A percentile compares a stretch with the other conserved stretches of the same genome.
phyloP scores from a whole-genome alignment of 2,329 filamentous ascomycete genomes.

The Huntiella omanensis region DNA sequence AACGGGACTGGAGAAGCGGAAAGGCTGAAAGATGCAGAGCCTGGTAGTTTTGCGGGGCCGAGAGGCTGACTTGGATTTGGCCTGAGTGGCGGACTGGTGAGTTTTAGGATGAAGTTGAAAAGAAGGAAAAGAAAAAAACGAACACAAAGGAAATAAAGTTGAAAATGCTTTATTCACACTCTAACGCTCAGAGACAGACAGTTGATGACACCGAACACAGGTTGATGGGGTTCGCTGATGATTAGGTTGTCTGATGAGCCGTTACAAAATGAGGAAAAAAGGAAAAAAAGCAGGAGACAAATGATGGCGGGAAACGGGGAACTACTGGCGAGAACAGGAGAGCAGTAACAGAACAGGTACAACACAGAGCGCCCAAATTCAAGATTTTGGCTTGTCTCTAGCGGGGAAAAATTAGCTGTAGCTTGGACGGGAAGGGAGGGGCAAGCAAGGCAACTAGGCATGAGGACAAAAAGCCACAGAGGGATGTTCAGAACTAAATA shows the following conservation, averaged over 20 bases:
- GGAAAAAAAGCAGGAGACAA: background rate
- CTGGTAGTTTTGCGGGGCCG: background rate
- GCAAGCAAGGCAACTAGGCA: too few relatives aligned
- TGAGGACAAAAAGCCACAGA: too few relatives aligned
- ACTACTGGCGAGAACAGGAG: too few relatives aligned
- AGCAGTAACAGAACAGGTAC: too few relatives aligned
- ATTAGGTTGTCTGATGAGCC: background rate
- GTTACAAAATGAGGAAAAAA: background rate
- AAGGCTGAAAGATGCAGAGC: constrained; percentile 11
- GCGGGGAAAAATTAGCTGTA: too few relatives aligned
- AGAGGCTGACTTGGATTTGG: background rate
- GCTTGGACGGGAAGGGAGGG: too few relatives aligned
- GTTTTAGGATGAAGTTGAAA: background rate
- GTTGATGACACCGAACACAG: background rate
- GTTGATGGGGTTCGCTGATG: too few relatives aligned
- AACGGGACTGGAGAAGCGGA: constrained; percentile 1
- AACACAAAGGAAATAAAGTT: background rate
- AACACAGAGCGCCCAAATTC: too few relatives aligned
- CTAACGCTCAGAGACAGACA: background rate
- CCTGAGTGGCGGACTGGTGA: too few relatives aligned
- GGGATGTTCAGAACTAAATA: too few relatives aligned
- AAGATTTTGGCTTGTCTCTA: too few relatives aligned
- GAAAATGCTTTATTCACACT: background rate
- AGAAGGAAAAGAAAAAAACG: background rate
- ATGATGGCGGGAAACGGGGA: background rate